These are phyloP conservation scores for Scleromitrula shiraiana DNA, from an alignment of 2,329 filamentous ascomycete species.

Conservation along the genomic window DNA sequence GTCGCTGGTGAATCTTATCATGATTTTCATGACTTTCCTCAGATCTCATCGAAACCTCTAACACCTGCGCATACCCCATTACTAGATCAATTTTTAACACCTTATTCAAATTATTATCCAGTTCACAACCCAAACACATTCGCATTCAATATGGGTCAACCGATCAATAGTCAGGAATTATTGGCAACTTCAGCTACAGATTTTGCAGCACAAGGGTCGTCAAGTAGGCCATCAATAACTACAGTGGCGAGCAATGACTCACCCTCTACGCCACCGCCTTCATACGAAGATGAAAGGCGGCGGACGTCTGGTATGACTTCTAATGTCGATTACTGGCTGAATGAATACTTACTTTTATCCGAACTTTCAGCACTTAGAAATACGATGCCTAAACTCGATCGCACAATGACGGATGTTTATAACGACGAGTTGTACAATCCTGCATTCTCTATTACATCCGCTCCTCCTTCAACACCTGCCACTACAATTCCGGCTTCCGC, in stretches of 20 bases:
- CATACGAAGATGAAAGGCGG: slow-evolving; percentile 44
- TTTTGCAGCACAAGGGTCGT: background rate
- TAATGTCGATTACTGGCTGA: slow-evolving; percentile 39
- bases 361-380: slow-evolving; percentile 42
- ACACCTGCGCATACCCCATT: slow-evolving; percentile 29
- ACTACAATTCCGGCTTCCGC: slow-evolving; percentile 18
- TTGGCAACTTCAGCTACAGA: slow-evolving; percentile 25
- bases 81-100: slow-evolving; percentile 25
- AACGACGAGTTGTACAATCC: slow-evolving; percentile 80
- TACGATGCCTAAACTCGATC: slow-evolving; percentile 66
- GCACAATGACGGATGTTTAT: slow-evolving; percentile 80
- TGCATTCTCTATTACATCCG: slow-evolving; percentile 50
- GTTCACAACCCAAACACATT: slow-evolving; percentile 24
- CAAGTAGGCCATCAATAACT: slow-evolving; percentile 39
- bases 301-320: slow-evolving; percentile 46
- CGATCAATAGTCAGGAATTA: slow-evolving; percentile 21
- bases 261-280: slow-evolving; percentile 46
- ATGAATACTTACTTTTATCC: slow-evolving; percentile 59
- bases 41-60: slow-evolving; percentile 26
- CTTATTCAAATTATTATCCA: slow-evolving; percentile 31
- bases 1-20: slow-evolving; percentile 42
- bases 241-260: slow-evolving; percentile 56
- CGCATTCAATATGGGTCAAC: slow-evolving; percentile 21
- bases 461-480: slow-evolving; percentile 41
- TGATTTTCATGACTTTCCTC: slow-evolving; percentile 31